phyloP scores from a whole-genome alignment of 2,329 filamentous ascomycete genomes.

The Trichoderma brevicompactum region DNA sequence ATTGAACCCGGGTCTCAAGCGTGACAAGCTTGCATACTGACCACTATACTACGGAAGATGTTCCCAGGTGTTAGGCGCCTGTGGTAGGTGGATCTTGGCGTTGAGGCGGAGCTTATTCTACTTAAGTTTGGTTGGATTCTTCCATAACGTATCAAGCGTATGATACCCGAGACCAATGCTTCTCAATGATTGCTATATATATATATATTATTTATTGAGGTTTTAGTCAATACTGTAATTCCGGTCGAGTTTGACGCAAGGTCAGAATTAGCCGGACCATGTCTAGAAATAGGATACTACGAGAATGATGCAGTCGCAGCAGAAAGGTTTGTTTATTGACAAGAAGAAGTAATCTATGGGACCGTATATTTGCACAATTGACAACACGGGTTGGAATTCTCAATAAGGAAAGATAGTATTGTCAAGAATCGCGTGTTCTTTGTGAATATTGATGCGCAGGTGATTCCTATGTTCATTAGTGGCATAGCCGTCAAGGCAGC shows the following conservation, averaged over 20 bases:
- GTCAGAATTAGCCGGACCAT: not conserved
- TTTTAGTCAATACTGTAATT: not conserved
- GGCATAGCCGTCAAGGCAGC: not conserved
- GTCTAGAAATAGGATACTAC: not conserved
- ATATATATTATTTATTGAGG: too few species aligned
- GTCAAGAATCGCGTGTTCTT: conserved; percentile 14
- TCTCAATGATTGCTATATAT: too few species aligned
- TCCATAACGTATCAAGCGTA: not conserved
- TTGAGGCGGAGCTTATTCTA: not conserved
- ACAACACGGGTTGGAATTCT: conserved; percentile 5
- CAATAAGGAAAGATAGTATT: not conserved
- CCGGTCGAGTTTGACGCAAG: conserved; percentile 9
- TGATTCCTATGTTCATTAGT: not conserved
- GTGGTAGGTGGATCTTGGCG: conserved; percentile 21
- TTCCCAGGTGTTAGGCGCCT: not conserved
- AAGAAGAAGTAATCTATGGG: conserved; percentile 1
- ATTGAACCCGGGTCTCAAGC: conserved; percentile 28
- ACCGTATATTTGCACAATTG: not conserved
- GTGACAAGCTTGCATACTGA: conserved; percentile 28
- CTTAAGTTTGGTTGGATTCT: not conserved
- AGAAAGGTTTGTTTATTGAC: conserved; percentile 2
- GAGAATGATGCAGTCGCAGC: not conserved
- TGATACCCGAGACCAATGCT: not conserved
- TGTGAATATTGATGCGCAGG: conserved; percentile 3
- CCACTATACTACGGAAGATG: conserved; percentile 29